Evolutionary conservation across 2,329 filamentous ascomycete genomes (phyloP), one percentile per base, ranked within the genome.

Genomic region (Simplicillium aogashimaense): DNA sequence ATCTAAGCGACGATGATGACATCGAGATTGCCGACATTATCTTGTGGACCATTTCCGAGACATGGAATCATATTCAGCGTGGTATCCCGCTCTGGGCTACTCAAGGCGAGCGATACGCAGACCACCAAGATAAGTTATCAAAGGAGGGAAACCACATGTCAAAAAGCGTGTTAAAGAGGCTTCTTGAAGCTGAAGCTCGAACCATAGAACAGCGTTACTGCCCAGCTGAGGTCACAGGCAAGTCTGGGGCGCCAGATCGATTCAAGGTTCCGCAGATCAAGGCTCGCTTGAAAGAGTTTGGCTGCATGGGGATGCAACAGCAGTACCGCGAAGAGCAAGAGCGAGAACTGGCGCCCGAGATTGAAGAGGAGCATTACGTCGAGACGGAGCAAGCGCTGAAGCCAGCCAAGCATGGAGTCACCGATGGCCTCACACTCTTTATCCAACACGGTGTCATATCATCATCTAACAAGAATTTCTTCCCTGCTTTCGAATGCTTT

Each of bases 291-390:
- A 9, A 25, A 9, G 20, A 25, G 9, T 25, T 25, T 9, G 9
- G 9, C 20, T 25, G 20, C 20, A 25, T 6, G 9, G 20, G 20
- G 5, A 25, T 6, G 5, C 20, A 25, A 9, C 9, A 5, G 9
- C 6, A 25, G 20, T 25, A 25, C 20, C 20, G 74, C 3, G 78
- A 85, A 48, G 82, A 86, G 42, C 78, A 86, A 46, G 81, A 86
- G 50, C 66, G 81, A 1, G 82, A 86, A 45, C 60, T 86, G 0
- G 65, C 75, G 0, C 77, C 76, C 0, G 81, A 87, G 44, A 67
- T 74, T 1, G 76, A 86, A 46, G 58, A 70, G 18, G 76, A 86
- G 48, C 60, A 67, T 1, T 59, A 83, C 37, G 47, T 75, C 1
- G 61, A 83, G 46, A 61, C 60, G 2, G 72, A 76, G 0, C 49